These are phyloP conservation scores for Drosera capensis DNA, from an alignment of 148 eudicot species.

Conservation along the genomic window DNA sequence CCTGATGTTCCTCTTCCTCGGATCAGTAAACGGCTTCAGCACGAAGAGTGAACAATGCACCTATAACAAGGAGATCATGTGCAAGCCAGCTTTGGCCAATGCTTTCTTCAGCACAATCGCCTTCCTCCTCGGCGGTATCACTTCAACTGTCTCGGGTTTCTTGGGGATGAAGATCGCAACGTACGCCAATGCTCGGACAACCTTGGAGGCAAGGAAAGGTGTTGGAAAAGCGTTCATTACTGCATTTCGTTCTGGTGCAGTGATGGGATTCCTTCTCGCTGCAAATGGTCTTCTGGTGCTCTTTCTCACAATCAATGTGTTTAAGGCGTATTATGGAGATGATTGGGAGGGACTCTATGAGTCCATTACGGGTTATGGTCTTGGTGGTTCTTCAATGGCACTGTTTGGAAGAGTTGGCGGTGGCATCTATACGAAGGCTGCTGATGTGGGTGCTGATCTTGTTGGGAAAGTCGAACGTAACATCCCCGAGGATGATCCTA, in stretches of 20 bases:
- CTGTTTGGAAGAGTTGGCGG: slow-evolving; percentile 45
- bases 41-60: slow-evolving; percentile 18
- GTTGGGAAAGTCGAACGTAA: slow-evolving; percentile 38
- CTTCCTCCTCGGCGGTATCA: slow-evolving; percentile 21
- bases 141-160: slow-evolving; percentile 21
- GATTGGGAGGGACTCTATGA: slow-evolving; percentile 44
- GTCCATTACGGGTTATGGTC: slow-evolving; percentile 44
- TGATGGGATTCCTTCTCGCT: slow-evolving; percentile 46
- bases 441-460: slow-evolving; percentile 41
- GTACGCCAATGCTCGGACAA: slow-evolving; percentile 32
- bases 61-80: slow-evolving; percentile 11
- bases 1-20: slow-evolving; percentile 25
- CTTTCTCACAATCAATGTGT: slow-evolving; percentile 21
- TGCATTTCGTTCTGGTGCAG: slow-evolving; percentile 41
- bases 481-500: slow-evolving; percentile 43
- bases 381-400: slow-evolving; percentile 50
- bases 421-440: slow-evolving; percentile 41
- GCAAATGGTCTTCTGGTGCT: slow-evolving; percentile 41
- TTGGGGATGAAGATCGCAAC: slow-evolving; percentile 34
- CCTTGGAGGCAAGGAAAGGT: slow-evolving; percentile 31
- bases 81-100: slow-evolving; percentile 25
- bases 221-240: slow-evolving; percentile 25
- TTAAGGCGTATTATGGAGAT: slow-evolving; percentile 32
- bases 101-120: slow-evolving; percentile 22
- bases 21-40: slow-evolving; percentile 23